phyloP scores from a whole-genome alignment of 2,329 filamentous ascomycete genomes.

The Fusarium chuoi region DNA sequence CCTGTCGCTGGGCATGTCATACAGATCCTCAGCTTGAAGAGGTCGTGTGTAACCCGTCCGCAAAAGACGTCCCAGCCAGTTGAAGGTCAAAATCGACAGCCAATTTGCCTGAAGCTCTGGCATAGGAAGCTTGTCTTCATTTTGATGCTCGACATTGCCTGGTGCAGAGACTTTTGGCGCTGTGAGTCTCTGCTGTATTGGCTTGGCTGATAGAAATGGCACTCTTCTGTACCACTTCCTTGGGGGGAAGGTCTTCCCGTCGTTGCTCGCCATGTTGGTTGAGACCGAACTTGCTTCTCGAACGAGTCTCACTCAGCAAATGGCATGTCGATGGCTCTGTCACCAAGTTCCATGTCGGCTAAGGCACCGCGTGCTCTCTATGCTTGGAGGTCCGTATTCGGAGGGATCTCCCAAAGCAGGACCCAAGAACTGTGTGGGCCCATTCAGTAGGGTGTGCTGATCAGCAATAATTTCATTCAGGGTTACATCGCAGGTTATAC shows the following conservation, averaged over 20 bases:
- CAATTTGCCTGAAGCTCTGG: constrained; percentile 20
- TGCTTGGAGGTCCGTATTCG: background rate
- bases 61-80: constrained; percentile 14
- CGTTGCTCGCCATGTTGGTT: constrained; percentile 37
- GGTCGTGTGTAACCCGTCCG: constrained; percentile 23
- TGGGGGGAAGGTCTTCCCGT: constrained; percentile 41
- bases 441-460: background rate
- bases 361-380: background rate
- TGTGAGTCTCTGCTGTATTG: constrained; percentile 10
- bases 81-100: constrained; percentile 20
- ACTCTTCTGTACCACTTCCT: constrained; percentile 48
- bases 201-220: constrained; percentile 41
- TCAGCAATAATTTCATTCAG: background rate
- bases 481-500: background rate
- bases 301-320: background rate
- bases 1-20: constrained; percentile 19
- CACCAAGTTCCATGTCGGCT: background rate
- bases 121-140: background rate
- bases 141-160: constrained; percentile 3
- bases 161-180: constrained; percentile 2
- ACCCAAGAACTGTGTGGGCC: background rate
- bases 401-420: background rate
- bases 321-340: background rate
- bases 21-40: constrained; percentile 20
- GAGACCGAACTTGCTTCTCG: background rate